Evolutionary conservation across 345 rosid species (phyloP).

Genomic region (Mangifera indica): DNA sequence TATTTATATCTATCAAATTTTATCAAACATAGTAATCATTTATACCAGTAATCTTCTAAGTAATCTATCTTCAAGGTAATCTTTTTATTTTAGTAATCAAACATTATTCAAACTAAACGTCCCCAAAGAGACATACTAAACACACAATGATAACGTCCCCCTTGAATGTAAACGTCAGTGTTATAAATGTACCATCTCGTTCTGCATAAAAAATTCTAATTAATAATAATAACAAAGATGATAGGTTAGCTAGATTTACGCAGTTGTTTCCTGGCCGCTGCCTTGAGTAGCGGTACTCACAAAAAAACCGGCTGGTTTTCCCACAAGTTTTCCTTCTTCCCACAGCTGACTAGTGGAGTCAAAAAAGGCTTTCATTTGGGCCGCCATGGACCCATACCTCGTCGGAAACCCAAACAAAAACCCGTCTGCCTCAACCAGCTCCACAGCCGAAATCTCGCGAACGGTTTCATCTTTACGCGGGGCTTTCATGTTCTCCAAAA

Average conservation of each 20-base stretch:
- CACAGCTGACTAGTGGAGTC: slow-evolving; percentile 63
- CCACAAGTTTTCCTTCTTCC: slow-evolving; percentile 69
- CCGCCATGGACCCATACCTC: slow-evolving; percentile 80
- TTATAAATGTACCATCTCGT: no score
- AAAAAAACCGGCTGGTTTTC: slow-evolving; percentile 86
- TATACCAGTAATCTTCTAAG: no score
- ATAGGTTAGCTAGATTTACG: slow-evolving; percentile 36
- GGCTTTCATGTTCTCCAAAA: slow-evolving; percentile 59
- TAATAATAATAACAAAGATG: background rate
- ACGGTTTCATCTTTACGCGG: slow-evolving; percentile 42
- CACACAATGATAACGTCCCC: no score
- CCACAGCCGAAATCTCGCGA: slow-evolving; percentile 54
- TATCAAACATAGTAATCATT: no score
- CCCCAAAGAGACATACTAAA: no score
- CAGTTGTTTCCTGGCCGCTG: slow-evolving; percentile 89
- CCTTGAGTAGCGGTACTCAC: slow-evolving; percentile 85
- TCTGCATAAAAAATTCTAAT: no score
- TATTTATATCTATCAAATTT: no score
- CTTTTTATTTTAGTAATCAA: no score
- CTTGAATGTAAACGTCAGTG: no score
- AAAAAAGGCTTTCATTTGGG: slow-evolving; percentile 78
- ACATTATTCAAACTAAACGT: no score
- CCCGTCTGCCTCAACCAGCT: slow-evolving; percentile 59
- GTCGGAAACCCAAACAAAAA: slow-evolving; percentile 73
- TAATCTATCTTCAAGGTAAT: no score